Evolutionary conservation across 371 early-diverging fungal genomes (phyloP).

Genomic region (Mortierella sp.): DNA sequence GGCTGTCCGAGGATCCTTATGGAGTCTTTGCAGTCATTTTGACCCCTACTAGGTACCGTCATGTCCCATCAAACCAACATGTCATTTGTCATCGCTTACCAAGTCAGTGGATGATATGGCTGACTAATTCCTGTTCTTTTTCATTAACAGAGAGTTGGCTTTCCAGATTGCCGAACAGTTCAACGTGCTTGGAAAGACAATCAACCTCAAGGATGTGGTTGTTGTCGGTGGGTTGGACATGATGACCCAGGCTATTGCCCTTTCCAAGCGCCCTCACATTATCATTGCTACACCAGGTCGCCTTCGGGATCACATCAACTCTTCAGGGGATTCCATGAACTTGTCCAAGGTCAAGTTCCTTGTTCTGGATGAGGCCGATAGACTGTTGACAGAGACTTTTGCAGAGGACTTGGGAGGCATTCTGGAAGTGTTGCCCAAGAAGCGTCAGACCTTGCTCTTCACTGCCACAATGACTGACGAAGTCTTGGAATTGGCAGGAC

Average conservation of each 20-base stretch:
- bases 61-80: background rate
- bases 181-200: conserved; percentile 89
- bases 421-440: conserved; percentile 81
- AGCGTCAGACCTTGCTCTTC: conserved; percentile 94
- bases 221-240: conserved; percentile 98
- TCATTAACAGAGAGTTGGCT: conserved; percentile 86
- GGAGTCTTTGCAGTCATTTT: conserved; percentile 96
- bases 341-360: conserved; percentile 73
- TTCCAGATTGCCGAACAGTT: conserved; percentile 98
- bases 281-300: conserved; percentile 99
- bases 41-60: conserved; percentile 92
- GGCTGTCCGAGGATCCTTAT: conserved; percentile 92
- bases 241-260: conserved; percentile 92
- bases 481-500: conserved; percentile 72
- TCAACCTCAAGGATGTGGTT: conserved; percentile 89
- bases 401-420: conserved; percentile 88
- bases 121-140: background rate
- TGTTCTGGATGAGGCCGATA: conserved; percentile 99
- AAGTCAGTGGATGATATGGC: background rate
- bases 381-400: conserved; percentile 89
- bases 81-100: background rate
- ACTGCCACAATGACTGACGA: conserved; percentile 97
- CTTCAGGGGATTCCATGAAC: conserved; percentile 47
- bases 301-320: conserved; percentile 92
- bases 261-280: conserved; percentile 93